Conservation (phyloP, 106 monocot genomes). For the Agapanthus africanus region DNA sequence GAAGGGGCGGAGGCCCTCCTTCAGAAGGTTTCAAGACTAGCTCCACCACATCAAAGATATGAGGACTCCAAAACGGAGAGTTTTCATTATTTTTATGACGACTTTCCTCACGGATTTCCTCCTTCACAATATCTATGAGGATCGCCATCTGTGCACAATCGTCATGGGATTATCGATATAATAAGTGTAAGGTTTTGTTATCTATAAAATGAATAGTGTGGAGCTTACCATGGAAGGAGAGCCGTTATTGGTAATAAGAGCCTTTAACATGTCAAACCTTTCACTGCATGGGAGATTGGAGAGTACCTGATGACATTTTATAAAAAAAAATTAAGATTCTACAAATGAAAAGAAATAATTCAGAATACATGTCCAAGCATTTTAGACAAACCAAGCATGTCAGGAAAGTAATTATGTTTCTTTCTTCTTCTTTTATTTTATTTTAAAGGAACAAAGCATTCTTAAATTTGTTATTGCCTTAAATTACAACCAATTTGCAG, state of each 20-base stretch:
- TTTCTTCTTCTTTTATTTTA: no score
- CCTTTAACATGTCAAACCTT: constrained; percentile 62
- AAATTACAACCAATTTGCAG: no score
- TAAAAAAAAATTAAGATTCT: no score
- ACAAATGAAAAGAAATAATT: constrained; percentile 5
- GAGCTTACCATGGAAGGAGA: constrained; percentile 72
- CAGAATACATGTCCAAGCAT: neutral
- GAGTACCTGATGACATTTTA: constrained; percentile 55
- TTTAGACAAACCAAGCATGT: neutral
- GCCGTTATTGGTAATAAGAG: constrained; percentile 56
- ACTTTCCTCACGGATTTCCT: constrained; percentile 26
- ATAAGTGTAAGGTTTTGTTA: neutral
- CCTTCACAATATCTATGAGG: constrained; percentile 73
- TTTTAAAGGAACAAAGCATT: no score
- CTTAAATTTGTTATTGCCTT: no score
- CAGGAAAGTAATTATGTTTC: neutral
- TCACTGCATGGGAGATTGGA: constrained; percentile 54
- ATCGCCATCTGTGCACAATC: constrained; percentile 47
- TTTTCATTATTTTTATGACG: constrained; percentile 2
- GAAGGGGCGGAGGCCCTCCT: constrained; percentile 86
- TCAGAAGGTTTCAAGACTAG: constrained; percentile 64
- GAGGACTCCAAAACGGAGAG: constrained; percentile 33
- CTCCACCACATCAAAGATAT: constrained; percentile 67
- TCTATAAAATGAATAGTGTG: neutral
- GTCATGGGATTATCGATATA: neutral